Evolutionary conservation across 2,329 filamentous ascomycete species (phyloP).

Genomic region (Chaetomium globosum): DNA sequence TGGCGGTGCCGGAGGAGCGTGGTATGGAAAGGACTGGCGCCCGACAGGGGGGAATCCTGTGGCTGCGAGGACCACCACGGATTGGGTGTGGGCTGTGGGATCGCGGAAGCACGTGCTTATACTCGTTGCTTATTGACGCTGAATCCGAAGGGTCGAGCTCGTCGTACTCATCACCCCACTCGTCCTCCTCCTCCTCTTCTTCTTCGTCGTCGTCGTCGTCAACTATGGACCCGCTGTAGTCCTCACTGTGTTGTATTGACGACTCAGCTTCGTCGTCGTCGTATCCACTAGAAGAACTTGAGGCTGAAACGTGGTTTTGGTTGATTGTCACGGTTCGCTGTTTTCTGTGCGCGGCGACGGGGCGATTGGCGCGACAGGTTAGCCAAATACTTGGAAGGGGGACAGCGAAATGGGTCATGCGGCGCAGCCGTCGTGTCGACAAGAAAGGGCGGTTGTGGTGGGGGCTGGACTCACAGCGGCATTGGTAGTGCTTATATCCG

Average conservation of each 20-base stretch:
- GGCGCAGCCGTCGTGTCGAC: constrained; percentile 31
- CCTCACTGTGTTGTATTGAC: constrained; percentile 42
- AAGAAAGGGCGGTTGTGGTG: constrained; percentile 9
- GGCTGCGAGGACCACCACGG: constrained; percentile 46
- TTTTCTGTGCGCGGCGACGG: constrained; percentile 25
- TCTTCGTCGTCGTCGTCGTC: constrained; percentile 45
- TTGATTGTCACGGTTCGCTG: constrained; percentile 34
- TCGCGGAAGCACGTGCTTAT: constrained; percentile 40
- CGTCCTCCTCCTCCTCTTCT: constrained; percentile 45
- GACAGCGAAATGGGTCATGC: constrained; percentile 21
- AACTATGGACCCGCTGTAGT: constrained; percentile 41
- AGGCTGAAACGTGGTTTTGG: constrained; percentile 41
- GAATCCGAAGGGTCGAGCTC: constrained; percentile 62
- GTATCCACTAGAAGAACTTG: constrained; percentile 38
- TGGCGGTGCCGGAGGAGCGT: constrained; percentile 50
- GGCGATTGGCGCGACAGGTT: constrained; percentile 23
- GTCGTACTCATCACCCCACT: constrained; percentile 48
- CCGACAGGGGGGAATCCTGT: constrained; percentile 44
- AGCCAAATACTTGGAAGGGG: constrained; percentile 11
- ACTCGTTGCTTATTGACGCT: constrained; percentile 52
- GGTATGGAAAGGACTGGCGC: constrained; percentile 39
- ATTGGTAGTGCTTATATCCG: constrained; percentile 42
- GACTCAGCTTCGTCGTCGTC: constrained; percentile 48
- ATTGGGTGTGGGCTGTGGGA: constrained; percentile 43
- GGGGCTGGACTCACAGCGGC: constrained; percentile 42